phyloP scores from a whole-genome alignment of 2,329 filamentous ascomycete species.

The Lachnellula cervina region DNA sequence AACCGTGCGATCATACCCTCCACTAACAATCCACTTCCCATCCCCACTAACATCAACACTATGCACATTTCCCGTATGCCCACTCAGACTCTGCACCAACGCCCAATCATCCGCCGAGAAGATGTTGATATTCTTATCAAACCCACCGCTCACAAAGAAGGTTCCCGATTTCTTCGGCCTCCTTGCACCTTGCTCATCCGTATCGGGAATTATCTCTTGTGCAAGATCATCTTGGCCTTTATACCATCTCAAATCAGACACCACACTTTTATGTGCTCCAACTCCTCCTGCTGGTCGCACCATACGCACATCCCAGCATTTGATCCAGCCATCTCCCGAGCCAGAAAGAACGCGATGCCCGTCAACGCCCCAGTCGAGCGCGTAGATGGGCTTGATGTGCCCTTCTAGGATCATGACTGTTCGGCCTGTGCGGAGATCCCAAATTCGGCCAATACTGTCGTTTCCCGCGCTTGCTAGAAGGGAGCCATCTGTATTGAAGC shows the following conservation, averaged over 20 bases:
- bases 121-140: constrained; percentile 92
- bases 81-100: constrained; percentile 77
- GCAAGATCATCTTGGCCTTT: constrained; percentile 76
- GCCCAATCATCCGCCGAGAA: constrained; percentile 97
- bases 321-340: constrained; percentile 90
- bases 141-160: constrained; percentile 85
- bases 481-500: constrained; percentile 88
- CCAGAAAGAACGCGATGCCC: constrained; percentile 90
- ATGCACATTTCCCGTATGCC: constrained; percentile 87
- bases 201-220: constrained; percentile 53
- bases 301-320: constrained; percentile 95
- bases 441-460: constrained; percentile 91
- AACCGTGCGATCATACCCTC: constrained; percentile 88
- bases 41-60: constrained; percentile 85
- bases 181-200: constrained; percentile 60
- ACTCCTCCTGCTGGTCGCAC: constrained; percentile 79
- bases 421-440: constrained; percentile 87
- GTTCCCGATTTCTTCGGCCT: constrained; percentile 82
- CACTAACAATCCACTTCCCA: constrained; percentile 88
- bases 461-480: constrained; percentile 86
- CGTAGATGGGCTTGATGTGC: constrained; percentile 87
- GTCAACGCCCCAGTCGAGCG: constrained; percentile 86
- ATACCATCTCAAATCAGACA: constrained; percentile 91
- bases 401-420: constrained; percentile 93
- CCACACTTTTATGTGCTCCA: constrained; percentile 84